phyloP scores from a whole-genome alignment of 768 basidiomycete genomes.

The Kwoniella europaea region DNA sequence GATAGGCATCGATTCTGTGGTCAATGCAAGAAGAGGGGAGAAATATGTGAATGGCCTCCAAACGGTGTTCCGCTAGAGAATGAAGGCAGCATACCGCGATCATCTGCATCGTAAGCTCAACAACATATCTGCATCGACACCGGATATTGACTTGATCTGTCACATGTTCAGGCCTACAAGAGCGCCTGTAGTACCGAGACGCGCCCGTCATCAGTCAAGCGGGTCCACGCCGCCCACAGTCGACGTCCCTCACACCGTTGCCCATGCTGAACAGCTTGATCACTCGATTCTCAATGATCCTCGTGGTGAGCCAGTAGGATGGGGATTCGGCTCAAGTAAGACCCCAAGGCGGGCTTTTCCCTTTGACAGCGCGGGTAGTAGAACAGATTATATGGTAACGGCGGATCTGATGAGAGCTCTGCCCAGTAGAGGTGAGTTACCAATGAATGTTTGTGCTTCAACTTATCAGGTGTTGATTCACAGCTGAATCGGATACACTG shows the following conservation, averaged over 20 bases:
- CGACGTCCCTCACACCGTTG: constrained; percentile 22
- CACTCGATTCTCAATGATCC: constrained; percentile 25
- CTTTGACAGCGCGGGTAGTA: neutral
- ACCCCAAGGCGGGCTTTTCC: constrained; percentile 3
- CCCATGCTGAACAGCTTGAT: constrained; percentile 21
- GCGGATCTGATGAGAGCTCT: constrained; percentile 15
- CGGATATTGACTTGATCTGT: neutral
- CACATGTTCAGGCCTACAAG: neutral
- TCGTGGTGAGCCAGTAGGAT: neutral
- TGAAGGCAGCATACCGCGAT: neutral
- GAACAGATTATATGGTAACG: constrained; percentile 16
- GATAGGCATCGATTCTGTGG: constrained; percentile 20
- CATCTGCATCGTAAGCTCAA: neutral
- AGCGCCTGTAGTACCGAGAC: neutral
- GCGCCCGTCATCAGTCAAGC: neutral
- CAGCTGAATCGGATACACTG: constrained; percentile 15
- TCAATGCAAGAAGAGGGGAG: constrained; percentile 8
- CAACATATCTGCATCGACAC: neutral
- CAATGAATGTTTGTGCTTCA: neutral
- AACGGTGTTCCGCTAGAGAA: constrained; percentile 17
- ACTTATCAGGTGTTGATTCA: neutral
- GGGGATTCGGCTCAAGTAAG: neutral
- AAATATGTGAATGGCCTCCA: constrained; percentile 15
- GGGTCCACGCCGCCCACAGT: constrained; percentile 3
- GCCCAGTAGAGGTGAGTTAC: constrained; percentile 13